Evolutionary conservation across 768 basidiomycete genomes (phyloP).

Genomic region (Tremella yokohamensis): DNA sequence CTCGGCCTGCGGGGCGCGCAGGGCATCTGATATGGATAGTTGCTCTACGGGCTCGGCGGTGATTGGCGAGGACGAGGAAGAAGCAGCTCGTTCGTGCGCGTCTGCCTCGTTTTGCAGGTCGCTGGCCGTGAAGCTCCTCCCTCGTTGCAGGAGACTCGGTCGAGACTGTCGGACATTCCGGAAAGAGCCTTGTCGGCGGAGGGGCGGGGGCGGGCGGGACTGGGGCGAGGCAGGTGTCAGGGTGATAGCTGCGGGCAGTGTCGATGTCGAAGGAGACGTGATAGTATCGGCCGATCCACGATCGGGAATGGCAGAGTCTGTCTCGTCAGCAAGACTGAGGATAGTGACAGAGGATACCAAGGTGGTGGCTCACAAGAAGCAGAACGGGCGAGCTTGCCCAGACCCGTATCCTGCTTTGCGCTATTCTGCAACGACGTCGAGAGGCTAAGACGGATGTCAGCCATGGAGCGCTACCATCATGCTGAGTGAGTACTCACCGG

Average conservation of each 20-base stretch:
- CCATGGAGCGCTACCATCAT: neutral
- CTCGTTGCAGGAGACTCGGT: conserved; percentile 41
- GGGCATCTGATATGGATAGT: neutral
- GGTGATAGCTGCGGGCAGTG: conserved; percentile 22
- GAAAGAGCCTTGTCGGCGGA: conserved; percentile 21
- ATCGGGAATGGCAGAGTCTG: neutral
- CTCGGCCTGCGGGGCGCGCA: neutral
- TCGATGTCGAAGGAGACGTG: conserved; percentile 9
- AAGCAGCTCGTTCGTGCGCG: conserved; percentile 1
- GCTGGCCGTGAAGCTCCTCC: conserved; percentile 42
- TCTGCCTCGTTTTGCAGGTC: conserved; percentile 33
- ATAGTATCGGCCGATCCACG: neutral
- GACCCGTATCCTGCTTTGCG: conserved; percentile 28
- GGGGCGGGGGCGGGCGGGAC: conserved; percentile 4
- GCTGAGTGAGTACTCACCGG: conserved; percentile 20
- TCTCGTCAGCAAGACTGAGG: no score
- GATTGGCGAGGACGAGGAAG: conserved; percentile 1
- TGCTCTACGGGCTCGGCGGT: conserved; percentile 2
- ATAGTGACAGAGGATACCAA: no score
- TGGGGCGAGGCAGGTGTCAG: conserved; percentile 29
- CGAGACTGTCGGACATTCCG: conserved; percentile 14
- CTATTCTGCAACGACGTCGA: conserved; percentile 43
- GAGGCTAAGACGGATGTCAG: conserved; percentile 17
- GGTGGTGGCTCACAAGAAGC: conserved; percentile 18
- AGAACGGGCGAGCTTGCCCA: conserved; percentile 15